Conservation (phyloP, 1,284 basidiomycete species). For the Neonothopanus nambi region DNA sequence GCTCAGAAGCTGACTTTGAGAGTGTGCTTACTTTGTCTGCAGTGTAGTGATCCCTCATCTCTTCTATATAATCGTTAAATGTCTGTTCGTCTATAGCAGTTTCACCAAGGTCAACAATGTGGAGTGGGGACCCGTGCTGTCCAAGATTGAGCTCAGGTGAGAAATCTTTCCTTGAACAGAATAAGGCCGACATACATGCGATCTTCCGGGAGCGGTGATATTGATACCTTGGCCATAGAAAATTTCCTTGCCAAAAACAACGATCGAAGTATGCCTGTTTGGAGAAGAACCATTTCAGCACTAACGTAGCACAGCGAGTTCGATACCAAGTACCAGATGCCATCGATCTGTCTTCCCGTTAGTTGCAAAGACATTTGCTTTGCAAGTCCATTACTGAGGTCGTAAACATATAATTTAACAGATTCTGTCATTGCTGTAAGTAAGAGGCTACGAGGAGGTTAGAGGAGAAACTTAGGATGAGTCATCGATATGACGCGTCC, state of each 20-base stretch:
- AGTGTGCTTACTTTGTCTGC: slow-evolving; percentile 69
- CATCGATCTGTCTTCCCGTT: slow-evolving; percentile 85
- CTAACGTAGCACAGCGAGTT: neutral
- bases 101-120: slow-evolving; percentile 79
- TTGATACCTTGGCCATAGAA: slow-evolving; percentile 89
- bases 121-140: slow-evolving; percentile 78
- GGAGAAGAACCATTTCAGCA: slow-evolving; percentile 1
- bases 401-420: slow-evolving; percentile 87
- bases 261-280: slow-evolving; percentile 88
- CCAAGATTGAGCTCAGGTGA: slow-evolving; percentile 5
- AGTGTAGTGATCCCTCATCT: slow-evolving; percentile 79
- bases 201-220: slow-evolving; percentile 66
- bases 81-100: slow-evolving; percentile 84
- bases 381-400: slow-evolving; percentile 86
- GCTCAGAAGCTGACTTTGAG: neutral
- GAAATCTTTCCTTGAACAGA: slow-evolving; percentile 6
- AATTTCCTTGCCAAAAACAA: slow-evolving; percentile 82
- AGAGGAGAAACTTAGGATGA: slow-evolving; percentile 1
- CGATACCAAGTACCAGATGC: slow-evolving; percentile 69
- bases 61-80: slow-evolving; percentile 77
- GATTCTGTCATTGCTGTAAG: slow-evolving; percentile 24
- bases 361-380: slow-evolving; percentile 73
- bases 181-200: slow-evolving; percentile 59
- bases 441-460: neutral
- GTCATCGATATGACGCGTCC: neutral